These are phyloP conservation scores for Alternaria infectoria DNA, from an alignment of 2,329 filamentous ascomycete species.

Conservation along the genomic window DNA sequence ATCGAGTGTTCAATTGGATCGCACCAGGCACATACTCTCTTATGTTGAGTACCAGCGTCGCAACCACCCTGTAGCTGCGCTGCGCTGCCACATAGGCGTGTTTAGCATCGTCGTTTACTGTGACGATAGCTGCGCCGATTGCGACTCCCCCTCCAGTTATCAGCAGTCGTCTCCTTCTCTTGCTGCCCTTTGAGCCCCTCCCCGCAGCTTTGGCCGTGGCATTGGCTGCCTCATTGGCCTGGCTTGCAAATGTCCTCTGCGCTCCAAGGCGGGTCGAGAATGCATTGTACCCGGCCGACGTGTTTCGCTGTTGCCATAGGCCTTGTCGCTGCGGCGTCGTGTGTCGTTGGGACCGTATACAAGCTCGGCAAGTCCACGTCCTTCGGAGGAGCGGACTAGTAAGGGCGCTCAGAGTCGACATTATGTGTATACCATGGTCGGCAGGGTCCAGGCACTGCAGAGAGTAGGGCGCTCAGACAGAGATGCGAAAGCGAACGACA, in stretches of 20 bases:
- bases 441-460: constrained; percentile 5
- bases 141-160: constrained; percentile 34
- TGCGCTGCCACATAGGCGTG: constrained; percentile 77
- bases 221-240: constrained; percentile 1
- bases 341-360: constrained; percentile 35
- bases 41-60: constrained; percentile 78
- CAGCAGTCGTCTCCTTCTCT: constrained; percentile 33
- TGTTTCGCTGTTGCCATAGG: constrained; percentile 24
- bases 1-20: not conserved
- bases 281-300: constrained; percentile 2
- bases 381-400: constrained; percentile 36
- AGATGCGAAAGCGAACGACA: constrained; percentile 7
- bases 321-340: constrained; percentile 23
- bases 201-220: constrained; percentile 9
- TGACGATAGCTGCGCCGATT: constrained; percentile 53
- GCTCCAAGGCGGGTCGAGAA: not conserved
- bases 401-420: constrained; percentile 36
- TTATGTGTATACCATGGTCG: constrained; percentile 33
- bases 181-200: constrained; percentile 24
- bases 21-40: constrained; percentile 72
- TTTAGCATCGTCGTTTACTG: constrained; percentile 71
- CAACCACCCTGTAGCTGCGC: constrained; percentile 78
- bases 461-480: not conserved
- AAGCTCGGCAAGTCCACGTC: constrained; percentile 46
- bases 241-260: constrained; percentile 20